These are phyloP conservation scores for Leccinum colubrinum DNA, from an alignment of 1,284 basidiomycete genomes.

Conservation along the genomic window DNA sequence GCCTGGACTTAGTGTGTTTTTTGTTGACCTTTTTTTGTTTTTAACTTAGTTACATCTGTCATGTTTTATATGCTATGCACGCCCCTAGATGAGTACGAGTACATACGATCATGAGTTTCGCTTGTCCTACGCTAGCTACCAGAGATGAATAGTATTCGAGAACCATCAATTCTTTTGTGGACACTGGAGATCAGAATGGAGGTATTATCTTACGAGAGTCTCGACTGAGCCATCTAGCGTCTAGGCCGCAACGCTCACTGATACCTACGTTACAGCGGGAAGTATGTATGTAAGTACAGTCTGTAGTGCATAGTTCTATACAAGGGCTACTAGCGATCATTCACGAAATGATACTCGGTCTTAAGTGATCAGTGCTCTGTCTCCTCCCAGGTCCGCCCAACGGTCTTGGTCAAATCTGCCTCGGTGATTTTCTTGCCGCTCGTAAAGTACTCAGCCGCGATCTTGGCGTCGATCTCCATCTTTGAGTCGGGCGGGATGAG, in stretches of 20 bases:
- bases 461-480: conserved; percentile 97
- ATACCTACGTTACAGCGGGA: not conserved
- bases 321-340: not conserved
- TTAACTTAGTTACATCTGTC: not conserved
- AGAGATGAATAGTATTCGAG: not conserved
- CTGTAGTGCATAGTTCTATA: not conserved
- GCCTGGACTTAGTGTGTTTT: too few relatives aligned
- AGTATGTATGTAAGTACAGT: not conserved
- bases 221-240: not conserved
- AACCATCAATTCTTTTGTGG: not conserved
- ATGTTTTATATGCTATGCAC: not conserved
- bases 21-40: too few relatives aligned
- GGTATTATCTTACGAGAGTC: too few relatives aligned
- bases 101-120: not conserved
- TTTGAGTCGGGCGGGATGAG: conserved; percentile 88
- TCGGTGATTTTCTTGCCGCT: conserved; percentile 71
- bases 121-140: not conserved
- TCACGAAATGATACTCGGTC: too few relatives aligned
- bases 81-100: not conserved
- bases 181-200: too few relatives aligned
- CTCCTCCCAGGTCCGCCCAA: too few relatives aligned
- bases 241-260: not conserved
- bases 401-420: too few relatives aligned
- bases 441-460: conserved; percentile 89
- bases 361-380: too few relatives aligned